phyloP scores from a whole-genome alignment of 805 yeast genomes.

The Candida michaelii region DNA sequence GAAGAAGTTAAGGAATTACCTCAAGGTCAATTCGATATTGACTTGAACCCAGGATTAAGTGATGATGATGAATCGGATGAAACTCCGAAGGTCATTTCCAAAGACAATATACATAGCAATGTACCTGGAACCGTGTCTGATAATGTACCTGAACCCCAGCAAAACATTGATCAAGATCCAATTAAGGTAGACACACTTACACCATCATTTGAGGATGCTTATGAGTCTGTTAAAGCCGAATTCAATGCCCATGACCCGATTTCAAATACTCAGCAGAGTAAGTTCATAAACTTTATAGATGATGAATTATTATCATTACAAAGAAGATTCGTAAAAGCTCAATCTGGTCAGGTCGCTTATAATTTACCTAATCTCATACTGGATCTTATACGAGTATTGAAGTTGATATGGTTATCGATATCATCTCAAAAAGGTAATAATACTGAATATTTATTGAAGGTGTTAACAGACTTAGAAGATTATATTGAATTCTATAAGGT shows the following conservation, averaged over 20 bases:
- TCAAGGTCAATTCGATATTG: slow-evolving; percentile 27
- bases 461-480: slow-evolving; percentile 41
- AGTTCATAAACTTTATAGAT: slow-evolving; percentile 34
- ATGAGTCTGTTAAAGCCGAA: slow-evolving; percentile 12
- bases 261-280: slow-evolving; percentile 34
- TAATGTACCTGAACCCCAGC: neutral
- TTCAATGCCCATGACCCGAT: slow-evolving; percentile 9
- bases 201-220: slow-evolving; percentile 31
- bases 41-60: slow-evolving; percentile 41
- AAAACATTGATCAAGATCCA: slow-evolving; percentile 16
- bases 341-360: slow-evolving; percentile 28
- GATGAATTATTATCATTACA: slow-evolving; percentile 34
- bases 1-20: slow-evolving; percentile 33
- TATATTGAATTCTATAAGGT: slow-evolving; percentile 30
- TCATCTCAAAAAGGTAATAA: slow-evolving; percentile 30
- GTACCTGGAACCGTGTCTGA: too few species aligned
- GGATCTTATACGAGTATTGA: slow-evolving; percentile 27
- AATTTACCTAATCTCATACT: slow-evolving; percentile 23
- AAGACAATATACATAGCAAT: too few species aligned
- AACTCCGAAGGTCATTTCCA: too few species aligned
- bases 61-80: slow-evolving; percentile 25
- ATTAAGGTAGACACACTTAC: slow-evolving; percentile 18
- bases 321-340: slow-evolving; percentile 36
- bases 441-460: slow-evolving; percentile 33
- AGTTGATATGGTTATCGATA: slow-evolving; percentile 36